Percentiles rank a stretch among this genome's conserved stretches.
Evolutionary conservation across 345 rosid species (phyloP).

Genomic region (Eucalyptus pumila): DNA sequence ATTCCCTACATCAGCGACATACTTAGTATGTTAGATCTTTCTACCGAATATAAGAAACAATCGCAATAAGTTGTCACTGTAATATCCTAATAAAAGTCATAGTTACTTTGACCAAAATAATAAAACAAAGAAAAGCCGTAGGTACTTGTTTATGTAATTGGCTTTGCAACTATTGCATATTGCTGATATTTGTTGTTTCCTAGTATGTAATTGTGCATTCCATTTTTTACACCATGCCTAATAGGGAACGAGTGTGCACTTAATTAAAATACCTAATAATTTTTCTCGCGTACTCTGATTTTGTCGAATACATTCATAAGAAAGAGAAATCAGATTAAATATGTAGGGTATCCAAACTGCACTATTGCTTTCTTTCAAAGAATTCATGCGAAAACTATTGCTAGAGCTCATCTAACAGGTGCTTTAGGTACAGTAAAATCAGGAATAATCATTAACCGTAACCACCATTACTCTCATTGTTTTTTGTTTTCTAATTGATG

Average conservation of each 20-base stretch:
- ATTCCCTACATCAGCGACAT: slow-evolving; percentile 12
- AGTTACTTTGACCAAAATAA: too few species aligned
- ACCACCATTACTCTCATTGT: background rate
- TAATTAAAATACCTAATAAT: background rate
- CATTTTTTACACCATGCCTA: background rate
- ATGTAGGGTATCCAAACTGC: background rate
- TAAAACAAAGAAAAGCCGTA: background rate
- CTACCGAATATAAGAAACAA: background rate
- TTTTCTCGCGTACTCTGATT: background rate
- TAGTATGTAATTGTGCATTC: background rate
- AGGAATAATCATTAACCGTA: background rate
- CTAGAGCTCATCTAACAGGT: background rate
- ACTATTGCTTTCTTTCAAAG: background rate
- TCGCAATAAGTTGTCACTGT: background rate
- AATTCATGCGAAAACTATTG: background rate
- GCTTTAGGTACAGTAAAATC: background rate
- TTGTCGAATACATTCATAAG: background rate
- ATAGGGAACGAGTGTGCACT: background rate
- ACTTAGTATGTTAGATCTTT: background rate
- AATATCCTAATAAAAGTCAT: background rate
- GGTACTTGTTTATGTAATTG: background rate
- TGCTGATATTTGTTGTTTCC: background rate
- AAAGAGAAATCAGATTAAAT: background rate
- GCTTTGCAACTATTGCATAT: background rate
- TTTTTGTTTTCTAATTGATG: background rate